Conservation (phyloP, 306 rosid species). For the Parietaria judaica region DNA sequence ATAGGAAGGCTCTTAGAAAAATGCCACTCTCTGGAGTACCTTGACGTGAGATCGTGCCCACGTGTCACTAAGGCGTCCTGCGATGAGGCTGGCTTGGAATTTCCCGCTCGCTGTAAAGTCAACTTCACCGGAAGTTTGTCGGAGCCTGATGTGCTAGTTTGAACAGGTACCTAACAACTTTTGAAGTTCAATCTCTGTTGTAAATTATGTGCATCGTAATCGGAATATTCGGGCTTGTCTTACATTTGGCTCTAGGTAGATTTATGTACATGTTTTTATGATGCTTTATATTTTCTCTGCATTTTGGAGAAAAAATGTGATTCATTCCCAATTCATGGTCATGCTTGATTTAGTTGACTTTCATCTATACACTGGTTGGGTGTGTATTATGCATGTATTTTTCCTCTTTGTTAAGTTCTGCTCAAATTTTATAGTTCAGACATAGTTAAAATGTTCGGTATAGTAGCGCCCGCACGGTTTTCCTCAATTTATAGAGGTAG, state of each 20-base stretch:
- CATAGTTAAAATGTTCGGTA: too few species aligned
- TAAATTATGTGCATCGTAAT: not conserved
- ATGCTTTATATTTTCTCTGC: not conserved
- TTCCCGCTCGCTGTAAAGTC: constrained; percentile 62
- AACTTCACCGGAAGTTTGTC: constrained; percentile 61
- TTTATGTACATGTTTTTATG: constrained; percentile 12
- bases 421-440: too few species aligned
- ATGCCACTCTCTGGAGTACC: constrained; percentile 54
- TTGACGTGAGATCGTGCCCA: constrained; percentile 88
- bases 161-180: constrained; percentile 14
- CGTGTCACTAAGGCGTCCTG: constrained; percentile 62
- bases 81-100: constrained; percentile 66
- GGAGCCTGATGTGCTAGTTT: constrained; percentile 46
- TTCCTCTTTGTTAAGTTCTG: too few species aligned
- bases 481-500: too few species aligned
- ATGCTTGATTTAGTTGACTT: too few species aligned
- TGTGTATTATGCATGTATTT: too few species aligned
- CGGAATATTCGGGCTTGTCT: constrained; percentile 5
- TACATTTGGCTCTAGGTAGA: constrained; percentile 7
- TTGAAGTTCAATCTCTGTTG: not conserved
- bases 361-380: too few species aligned
- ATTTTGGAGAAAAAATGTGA: not conserved
- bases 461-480: too few species aligned
- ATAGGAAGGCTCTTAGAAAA: constrained; percentile 54
- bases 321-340: not conserved